These are phyloP conservation scores for Neurospora sp. DNA, from an alignment of 495 filamentous ascomycete genomes.

Conservation along the genomic window DNA sequence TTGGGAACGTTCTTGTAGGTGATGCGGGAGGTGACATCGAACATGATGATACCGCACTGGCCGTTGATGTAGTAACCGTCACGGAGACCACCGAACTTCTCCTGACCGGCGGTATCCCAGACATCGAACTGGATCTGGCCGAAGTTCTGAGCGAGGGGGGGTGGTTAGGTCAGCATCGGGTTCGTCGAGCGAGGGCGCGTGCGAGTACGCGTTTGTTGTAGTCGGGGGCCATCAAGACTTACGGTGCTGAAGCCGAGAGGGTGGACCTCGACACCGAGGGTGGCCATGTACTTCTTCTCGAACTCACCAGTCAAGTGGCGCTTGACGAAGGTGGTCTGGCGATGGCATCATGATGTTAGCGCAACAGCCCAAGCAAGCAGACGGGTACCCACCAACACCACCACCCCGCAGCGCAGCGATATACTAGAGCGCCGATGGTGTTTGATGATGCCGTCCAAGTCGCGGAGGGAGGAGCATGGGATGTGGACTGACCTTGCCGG, in stretches of 20 bases:
- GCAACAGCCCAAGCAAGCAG: background rate
- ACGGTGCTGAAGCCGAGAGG: conserved; percentile 88
- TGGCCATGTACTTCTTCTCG: conserved; percentile 99
- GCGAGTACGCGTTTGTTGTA: conserved; percentile 1
- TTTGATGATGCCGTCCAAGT: conserved; percentile 5
- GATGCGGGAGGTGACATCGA: conserved; percentile 98
- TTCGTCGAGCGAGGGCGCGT: conserved; percentile 5
- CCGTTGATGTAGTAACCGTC: conserved; percentile 99
- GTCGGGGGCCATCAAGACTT: conserved; percentile 32
- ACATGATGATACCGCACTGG: conserved; percentile 99
- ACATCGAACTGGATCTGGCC: conserved; percentile 98
- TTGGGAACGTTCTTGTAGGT: conserved; percentile 99
- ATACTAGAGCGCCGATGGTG: background rate
- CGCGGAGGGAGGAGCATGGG: background rate
- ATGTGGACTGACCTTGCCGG: conserved; percentile 72
- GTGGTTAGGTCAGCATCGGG: conserved; percentile 16
- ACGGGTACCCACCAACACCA: conserved; percentile 2
- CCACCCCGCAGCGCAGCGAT: conserved; percentile 20
- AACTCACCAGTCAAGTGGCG: conserved; percentile 99
- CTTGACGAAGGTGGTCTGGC: conserved; percentile 99
- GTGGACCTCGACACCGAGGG: conserved; percentile 98
- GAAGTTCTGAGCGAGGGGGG: conserved; percentile 57
- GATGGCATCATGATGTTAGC: conserved; percentile 14
- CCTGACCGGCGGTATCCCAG: conserved; percentile 99
- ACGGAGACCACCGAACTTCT: conserved; percentile 99